Conservation (phyloP, 2,329 filamentous ascomycete species). For the Trichoderma sp. region DNA sequence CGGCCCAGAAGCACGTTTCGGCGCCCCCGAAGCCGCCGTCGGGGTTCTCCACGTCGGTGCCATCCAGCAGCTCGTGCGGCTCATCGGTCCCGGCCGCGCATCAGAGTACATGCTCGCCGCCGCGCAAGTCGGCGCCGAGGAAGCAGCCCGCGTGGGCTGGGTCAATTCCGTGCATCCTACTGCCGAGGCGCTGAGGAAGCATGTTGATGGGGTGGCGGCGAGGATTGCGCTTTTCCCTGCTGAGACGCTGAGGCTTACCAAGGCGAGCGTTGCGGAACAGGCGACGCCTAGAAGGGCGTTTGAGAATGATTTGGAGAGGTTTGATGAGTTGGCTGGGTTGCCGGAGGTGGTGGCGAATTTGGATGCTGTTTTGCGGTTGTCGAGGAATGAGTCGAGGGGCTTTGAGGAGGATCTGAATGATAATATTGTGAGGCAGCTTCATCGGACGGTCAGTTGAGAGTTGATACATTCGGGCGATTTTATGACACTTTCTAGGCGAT, state of each 20-base stretch:
- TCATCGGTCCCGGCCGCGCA: constrained; percentile 16
- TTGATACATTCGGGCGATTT: background rate
- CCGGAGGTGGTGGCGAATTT: background rate
- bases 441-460: background rate
- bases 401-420: constrained; percentile 3
- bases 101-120: constrained; percentile 8
- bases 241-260: background rate
- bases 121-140: constrained; percentile 5
- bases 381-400: constrained; percentile 2
- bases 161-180: constrained; percentile 6
- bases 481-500: too few relatives aligned
- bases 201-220: background rate
- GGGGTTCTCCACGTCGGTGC: constrained; percentile 8
- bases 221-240: constrained; percentile 18
- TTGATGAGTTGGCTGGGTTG: constrained; percentile 5
- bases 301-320: constrained; percentile 7
- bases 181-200: background rate
- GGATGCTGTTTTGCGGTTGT: background rate
- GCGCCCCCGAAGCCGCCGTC: constrained; percentile 1
- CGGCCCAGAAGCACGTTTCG: background rate
- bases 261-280: constrained; percentile 12
- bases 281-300: background rate
- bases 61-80: constrained; percentile 5
- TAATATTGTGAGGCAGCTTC: constrained; percentile 5
- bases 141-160: constrained; percentile 8